Conservation (phyloP, 495 filamentous ascomycete genomes). For the Hyphodiscus hymeniophilus region DNA sequence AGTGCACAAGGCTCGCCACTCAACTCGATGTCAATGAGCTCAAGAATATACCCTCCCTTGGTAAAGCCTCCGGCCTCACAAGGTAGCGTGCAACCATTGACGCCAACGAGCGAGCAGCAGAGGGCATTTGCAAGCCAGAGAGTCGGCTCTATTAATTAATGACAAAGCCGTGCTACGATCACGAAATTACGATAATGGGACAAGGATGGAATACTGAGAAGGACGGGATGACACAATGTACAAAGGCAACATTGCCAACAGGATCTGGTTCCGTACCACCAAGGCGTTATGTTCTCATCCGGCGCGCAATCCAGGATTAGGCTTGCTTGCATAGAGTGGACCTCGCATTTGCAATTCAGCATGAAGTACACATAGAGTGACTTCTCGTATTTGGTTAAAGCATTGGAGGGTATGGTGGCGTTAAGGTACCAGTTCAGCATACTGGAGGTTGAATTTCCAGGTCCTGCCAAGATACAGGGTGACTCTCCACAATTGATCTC, state of each 20-base stretch:
- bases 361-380: slow-evolving; percentile 4
- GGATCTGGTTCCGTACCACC: slow-evolving; percentile 8
- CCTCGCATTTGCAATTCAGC: slow-evolving; percentile 7
- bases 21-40: slow-evolving; percentile 19
- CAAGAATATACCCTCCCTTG: slow-evolving; percentile 14
- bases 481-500: slow-evolving; percentile 10
- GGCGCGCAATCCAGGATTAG: slow-evolving; percentile 4
- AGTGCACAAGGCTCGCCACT: slow-evolving; percentile 13
- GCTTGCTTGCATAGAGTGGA: background rate
- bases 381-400: background rate
- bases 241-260: background rate
- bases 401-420: slow-evolving; percentile 6
- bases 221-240: background rate
- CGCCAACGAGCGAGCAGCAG: slow-evolving; percentile 17
- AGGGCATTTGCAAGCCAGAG: slow-evolving; percentile 8
- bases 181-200: slow-evolving; percentile 10
- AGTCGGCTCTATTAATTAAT: slow-evolving; percentile 6
- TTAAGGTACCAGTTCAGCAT: slow-evolving; percentile 7
- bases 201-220: background rate
- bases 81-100: slow-evolving; percentile 19
- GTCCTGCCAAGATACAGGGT: background rate
- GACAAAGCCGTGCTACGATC: background rate
- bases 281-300: slow-evolving; percentile 7
- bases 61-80: slow-evolving; percentile 16
- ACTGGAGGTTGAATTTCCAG: background rate